phyloP scores from a whole-genome alignment of 306 rosid species.

The Lathyrus tuberosus region DNA sequence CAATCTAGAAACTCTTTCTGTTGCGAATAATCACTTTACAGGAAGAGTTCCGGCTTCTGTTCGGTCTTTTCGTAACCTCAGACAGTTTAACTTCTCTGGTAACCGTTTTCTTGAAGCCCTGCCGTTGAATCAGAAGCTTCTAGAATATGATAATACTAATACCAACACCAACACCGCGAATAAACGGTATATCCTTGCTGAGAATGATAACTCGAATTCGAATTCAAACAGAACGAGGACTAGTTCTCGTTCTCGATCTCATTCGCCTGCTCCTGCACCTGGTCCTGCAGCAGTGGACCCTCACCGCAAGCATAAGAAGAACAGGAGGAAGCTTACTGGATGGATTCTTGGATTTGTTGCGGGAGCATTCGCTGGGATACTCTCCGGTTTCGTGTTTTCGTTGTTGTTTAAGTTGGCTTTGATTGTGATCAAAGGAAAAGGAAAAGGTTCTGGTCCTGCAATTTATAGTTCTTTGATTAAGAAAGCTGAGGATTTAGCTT shows the following conservation, averaged over 20 bases:
- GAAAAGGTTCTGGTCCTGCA: conserved; percentile 57
- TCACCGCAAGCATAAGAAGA: conserved; percentile 31
- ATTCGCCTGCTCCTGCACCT: conserved; percentile 28
- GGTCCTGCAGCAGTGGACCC: conserved; percentile 21
- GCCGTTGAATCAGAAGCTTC: conserved; percentile 25
- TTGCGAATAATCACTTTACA: conserved; percentile 70
- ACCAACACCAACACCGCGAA: conserved; percentile 39
- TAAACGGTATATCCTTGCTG: conserved; percentile 55
- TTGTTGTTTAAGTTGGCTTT: conserved; percentile 64
- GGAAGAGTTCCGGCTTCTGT: conserved; percentile 74
- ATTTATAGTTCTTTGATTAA: conserved; percentile 74
- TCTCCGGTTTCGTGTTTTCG: conserved; percentile 68
- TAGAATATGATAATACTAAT: neutral
- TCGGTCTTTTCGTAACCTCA: conserved; percentile 80
- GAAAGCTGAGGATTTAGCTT: conserved; percentile 72
- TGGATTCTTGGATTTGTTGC: conserved; percentile 80
- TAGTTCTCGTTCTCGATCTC: too few species aligned
- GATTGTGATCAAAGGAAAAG: conserved; percentile 58
- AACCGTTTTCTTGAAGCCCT: conserved; percentile 65
- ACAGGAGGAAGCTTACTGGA: conserved; percentile 47
- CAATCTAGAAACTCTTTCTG: conserved; percentile 68
- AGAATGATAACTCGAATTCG: conserved; percentile 5
- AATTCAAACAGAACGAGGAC: neutral
- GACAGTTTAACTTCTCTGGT: conserved; percentile 68
- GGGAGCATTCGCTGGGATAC: conserved; percentile 68